These are phyloP conservation scores for Oxyria digyna DNA, from an alignment of 148 eudicot genomes.

Conservation along the genomic window DNA sequence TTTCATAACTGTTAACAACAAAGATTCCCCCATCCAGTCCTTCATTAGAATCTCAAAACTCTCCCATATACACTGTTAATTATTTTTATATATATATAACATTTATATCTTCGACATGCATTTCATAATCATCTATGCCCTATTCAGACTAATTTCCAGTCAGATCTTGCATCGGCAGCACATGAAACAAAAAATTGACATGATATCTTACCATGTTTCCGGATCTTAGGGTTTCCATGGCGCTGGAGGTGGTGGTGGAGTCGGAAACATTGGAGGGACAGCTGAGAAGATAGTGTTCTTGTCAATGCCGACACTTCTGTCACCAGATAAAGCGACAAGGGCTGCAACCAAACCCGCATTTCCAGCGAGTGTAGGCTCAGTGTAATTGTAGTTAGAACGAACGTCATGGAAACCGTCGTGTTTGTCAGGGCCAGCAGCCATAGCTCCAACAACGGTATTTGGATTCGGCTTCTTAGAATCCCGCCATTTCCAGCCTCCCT, in stretches of 20 bases:
- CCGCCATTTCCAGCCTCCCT: slow-evolving; percentile 93
- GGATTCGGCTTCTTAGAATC: slow-evolving; percentile 67
- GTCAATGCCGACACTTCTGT: slow-evolving; percentile 33
- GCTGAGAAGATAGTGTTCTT: slow-evolving; percentile 90
- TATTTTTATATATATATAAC: neutral
- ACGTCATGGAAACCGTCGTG: slow-evolving; percentile 75
- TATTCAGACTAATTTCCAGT: neutral
- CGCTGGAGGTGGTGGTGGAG: slow-evolving; percentile 88
- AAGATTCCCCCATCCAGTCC: neutral
- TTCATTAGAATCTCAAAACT: neutral
- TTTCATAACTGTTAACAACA: neutral
- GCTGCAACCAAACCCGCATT: slow-evolving; percentile 89
- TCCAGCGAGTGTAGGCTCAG: slow-evolving; percentile 87
- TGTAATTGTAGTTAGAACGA: slow-evolving; percentile 77
- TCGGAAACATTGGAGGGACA: slow-evolving; percentile 84
- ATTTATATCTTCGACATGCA: neutral
- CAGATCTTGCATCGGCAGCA: neutral
- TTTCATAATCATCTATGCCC: neutral
- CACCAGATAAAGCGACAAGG: slow-evolving; percentile 76
- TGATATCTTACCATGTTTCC: neutral
- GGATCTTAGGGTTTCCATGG: slow-evolving; percentile 67
- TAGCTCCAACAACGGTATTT: slow-evolving; percentile 62
- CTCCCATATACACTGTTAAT: neutral
- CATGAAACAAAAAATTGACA: neutral
- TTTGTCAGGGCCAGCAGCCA: slow-evolving; percentile 92